Base-by-base conservation (phyloP, 2,329 filamentous ascomycete species). In the Diaporthe sp. region DNA sequence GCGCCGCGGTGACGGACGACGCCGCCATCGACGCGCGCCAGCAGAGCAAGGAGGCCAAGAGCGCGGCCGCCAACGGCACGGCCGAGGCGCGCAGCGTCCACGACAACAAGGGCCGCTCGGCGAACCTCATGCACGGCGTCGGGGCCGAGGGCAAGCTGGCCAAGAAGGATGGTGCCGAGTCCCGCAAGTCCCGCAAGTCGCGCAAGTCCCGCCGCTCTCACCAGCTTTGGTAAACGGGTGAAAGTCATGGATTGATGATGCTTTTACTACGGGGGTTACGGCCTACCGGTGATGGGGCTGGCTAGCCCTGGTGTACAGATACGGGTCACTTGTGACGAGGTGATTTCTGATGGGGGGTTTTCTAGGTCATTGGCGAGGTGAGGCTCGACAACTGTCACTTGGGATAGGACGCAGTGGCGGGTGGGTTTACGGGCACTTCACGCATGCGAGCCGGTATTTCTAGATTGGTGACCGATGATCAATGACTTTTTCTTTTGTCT, bases 401-500 rank as follows among this genome's bases (percentile, higher is more conserved):
- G 13, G 39, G 10, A 42, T 3, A 25, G 17, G 12, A 28, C 34
- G n/a, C n/a, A 6, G 22, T 37, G 46, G 15, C 34, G 46, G 65
- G 65, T 37, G 65, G 31, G 19, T 42, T 12, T 6, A 19, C 15
- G 46, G 15, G 65, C 25, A 3, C 19, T 39, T 53, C 31, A 68
- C 46, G 46, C 31, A 10, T 51, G 49, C n/a, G 31, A 39, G 65
- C 46, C 22, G 46, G 46, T 68, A 51, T 25, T 25, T 39, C 25
- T 25, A 53, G 46, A 39, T 39, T 68, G 31, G 31, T 53, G 46
- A 7, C 46, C 46, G 13, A 53, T 68, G 65, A 53, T 53, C 12
- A 68, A 46, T 51, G 65, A 68, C 25, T 39, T 68, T 39, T 68
- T 28, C 13, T 10, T 15, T 42, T 53, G 46, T 68, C 19, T 68